Evolutionary conservation across 352 stramenopile species (phyloP), one percentile per base, ranked within the genome.

Genomic region (Globisporangium yorkense): DNA sequence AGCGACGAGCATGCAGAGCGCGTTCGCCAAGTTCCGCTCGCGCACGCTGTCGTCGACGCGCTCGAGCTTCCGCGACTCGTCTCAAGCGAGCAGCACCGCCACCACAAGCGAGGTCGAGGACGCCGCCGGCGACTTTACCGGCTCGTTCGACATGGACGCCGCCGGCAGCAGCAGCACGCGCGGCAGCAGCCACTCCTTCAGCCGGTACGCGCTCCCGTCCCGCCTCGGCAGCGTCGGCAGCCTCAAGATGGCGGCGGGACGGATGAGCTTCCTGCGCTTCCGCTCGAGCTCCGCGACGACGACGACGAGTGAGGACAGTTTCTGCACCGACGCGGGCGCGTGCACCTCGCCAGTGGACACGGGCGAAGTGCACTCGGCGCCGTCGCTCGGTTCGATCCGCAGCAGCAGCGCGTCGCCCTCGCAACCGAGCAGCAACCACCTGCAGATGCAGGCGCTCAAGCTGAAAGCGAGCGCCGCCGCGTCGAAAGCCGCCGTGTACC

Each of bases 221-320:
- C 65, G 50, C 49, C 67, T 59, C 61, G 56, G 65, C 56, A n/a
- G 63, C 59, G 21, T 67, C 65, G 51, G 56, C 63, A 63, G 56
- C 61, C 20, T 66, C 18, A 50, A 73, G 71, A 63, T 68, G 64
- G 20, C 63, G 69, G 20, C 54, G 65, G 65, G 54, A 29, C 76
- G 71, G 27, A 31, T 85, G 21, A 68, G 37, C 20, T 59, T 76
- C 8, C 56, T 84, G 43, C 62, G 69, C 16, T 61, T 80, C 37
- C 79, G 79, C 43, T 76, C 78, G 35, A 72, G 75, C 48, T 89
- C 76, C 4, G 80, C 49, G 29, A 72, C 64, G 16, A 87, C 76
- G 0, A 71, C 67, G 12, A 61, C 61, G 24, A 89, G 74, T 59
- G 76, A 89, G 51, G 68, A 65, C 40, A 75, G 73, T 49, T 56